These are phyloP conservation scores for Bruguiera parviflora DNA, from an alignment of 345 rosid genomes.

Conservation along the genomic window DNA sequence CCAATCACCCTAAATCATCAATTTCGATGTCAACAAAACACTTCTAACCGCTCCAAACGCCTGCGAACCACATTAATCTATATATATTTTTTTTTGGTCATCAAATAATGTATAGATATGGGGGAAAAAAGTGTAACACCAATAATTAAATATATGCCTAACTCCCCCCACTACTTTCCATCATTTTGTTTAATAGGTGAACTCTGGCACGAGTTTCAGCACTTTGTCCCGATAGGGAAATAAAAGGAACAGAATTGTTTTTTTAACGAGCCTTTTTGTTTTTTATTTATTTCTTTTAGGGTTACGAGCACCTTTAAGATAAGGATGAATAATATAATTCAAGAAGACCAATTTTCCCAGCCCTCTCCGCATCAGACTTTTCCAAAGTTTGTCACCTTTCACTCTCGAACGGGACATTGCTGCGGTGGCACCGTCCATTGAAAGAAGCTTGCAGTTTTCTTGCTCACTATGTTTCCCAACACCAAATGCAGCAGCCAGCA, in stretches of 20 bases:
- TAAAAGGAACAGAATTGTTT: neutral
- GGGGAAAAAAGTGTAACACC: neutral
- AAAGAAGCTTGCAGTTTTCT: neutral
- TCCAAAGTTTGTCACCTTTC: neutral
- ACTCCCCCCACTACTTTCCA: neutral
- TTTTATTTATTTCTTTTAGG: too few relatives aligned
- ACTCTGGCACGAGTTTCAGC: neutral
- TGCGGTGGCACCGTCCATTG: conserved; percentile 1
- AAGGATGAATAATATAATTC: too few relatives aligned
- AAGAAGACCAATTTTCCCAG: too few relatives aligned
- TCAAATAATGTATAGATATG: too few relatives aligned
- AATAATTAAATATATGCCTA: conserved; percentile 9
- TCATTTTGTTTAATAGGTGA: conserved; percentile 14
- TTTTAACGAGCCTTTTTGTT: neutral
- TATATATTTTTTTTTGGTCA: neutral
- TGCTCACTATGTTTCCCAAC: conserved; percentile 19
- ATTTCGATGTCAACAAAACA: conserved; percentile 11
- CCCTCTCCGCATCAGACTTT: neutral
- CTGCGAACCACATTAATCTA: neutral
- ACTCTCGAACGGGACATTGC: neutral
- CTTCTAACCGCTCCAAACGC: conserved; percentile 21
- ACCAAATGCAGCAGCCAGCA: neutral
- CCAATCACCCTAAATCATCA: neutral
- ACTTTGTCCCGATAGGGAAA: neutral
- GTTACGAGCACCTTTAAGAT: too few relatives aligned